phyloP scores from a whole-genome alignment of 1,139 yeast genomes.

The Hanseniaspora sp. region DNA sequence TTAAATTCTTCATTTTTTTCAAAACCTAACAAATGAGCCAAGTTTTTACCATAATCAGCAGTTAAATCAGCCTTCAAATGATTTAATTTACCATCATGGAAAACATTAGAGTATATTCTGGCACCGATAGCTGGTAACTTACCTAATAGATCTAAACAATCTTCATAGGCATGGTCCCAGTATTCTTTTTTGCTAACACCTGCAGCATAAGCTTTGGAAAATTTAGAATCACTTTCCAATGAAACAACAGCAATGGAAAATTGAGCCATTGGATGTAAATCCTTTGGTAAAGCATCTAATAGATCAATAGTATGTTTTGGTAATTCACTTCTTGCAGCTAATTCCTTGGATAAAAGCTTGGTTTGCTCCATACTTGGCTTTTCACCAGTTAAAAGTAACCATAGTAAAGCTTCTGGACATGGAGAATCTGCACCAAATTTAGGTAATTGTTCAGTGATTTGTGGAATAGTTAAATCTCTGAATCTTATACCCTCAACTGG shows the following conservation, averaged over 20 bases:
- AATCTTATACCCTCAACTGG: constrained; percentile 97
- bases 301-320: constrained; percentile 46
- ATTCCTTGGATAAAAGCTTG: constrained; percentile 41
- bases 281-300: constrained; percentile 45
- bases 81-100: constrained; percentile 45
- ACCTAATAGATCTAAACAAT: constrained; percentile 51
- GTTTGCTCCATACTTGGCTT: constrained; percentile 49
- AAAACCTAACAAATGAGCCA: constrained; percentile 73
- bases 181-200: constrained; percentile 58
- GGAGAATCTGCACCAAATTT: constrained; percentile 68
- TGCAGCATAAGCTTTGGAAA: constrained; percentile 56
- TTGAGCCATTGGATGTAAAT: constrained; percentile 63
- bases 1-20: constrained; percentile 36
- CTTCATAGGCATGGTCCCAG: constrained; percentile 61
- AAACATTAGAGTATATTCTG: constrained; percentile 55
- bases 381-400: constrained; percentile 54
- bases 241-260: constrained; percentile 56
- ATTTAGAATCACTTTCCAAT: constrained; percentile 48
- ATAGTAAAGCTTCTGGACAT: constrained; percentile 53
- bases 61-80: constrained; percentile 48
- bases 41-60: constrained; percentile 86
- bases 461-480: constrained; percentile 97
- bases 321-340: constrained; percentile 47
- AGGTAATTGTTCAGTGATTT: constrained; percentile 84
- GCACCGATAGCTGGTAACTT: constrained; percentile 58